Conservation (phyloP, 768 basidiomycete genomes). For the Leucocoprinus leucothites region DNA sequence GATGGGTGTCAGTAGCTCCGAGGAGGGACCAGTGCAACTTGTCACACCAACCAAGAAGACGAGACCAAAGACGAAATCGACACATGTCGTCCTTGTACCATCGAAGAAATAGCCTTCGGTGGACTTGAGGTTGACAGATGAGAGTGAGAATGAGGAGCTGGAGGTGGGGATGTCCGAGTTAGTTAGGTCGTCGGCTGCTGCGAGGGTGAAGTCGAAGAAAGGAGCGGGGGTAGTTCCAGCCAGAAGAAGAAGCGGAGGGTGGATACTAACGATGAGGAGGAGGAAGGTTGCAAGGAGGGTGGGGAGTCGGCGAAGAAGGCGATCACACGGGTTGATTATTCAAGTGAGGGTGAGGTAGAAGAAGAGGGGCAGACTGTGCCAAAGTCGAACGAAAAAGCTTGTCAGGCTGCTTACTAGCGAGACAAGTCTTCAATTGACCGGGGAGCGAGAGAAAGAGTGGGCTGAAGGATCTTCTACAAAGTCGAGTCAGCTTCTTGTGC, state of each 20-base stretch:
- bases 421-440: background rate
- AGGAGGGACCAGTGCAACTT: too few species aligned
- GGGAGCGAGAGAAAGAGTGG: background rate
- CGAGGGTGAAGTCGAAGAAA: too few species aligned
- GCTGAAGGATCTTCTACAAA: background rate
- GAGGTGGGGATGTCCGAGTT: background rate
- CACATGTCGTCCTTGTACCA: background rate
- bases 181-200: too few species aligned
- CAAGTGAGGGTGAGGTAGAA: background rate
- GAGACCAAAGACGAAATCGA: background rate
- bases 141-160: conserved; percentile 5
- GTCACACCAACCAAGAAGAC: too few species aligned
- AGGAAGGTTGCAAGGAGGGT: background rate
- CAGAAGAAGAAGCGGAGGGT: background rate
- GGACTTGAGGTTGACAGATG: conserved; percentile 13
- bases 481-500: background rate
- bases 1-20: too few species aligned
- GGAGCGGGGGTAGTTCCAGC: too few species aligned
- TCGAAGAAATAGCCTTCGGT: background rate
- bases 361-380: background rate
- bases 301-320: background rate
- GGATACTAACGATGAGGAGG: conserved; percentile 2
- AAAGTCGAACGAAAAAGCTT: conserved; percentile 4
- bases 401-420: background rate
- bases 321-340: too few species aligned